phyloP scores from a whole-genome alignment of 2,329 filamentous ascomycete species.

The Grosmannia clavigera region DNA sequence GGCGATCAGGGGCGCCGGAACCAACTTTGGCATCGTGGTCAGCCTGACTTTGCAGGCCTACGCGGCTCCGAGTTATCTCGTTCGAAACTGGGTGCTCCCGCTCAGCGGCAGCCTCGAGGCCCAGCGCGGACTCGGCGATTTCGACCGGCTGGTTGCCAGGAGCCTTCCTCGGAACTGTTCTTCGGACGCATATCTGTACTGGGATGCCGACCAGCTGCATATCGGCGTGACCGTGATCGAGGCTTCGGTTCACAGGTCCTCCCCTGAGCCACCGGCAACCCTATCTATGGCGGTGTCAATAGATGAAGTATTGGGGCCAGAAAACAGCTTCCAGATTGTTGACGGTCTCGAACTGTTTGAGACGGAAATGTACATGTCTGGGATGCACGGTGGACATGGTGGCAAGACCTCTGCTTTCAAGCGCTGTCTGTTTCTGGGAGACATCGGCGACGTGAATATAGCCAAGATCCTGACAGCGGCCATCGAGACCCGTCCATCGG shows the following conservation, averaged over 20 bases:
- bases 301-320: background rate
- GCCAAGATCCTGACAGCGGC: slow-evolving; percentile 28
- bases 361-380: slow-evolving; percentile 46
- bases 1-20: slow-evolving; percentile 27
- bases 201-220: slow-evolving; percentile 28
- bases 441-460: slow-evolving; percentile 25
- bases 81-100: slow-evolving; percentile 28
- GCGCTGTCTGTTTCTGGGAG: slow-evolving; percentile 47
- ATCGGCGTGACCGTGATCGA: slow-evolving; percentile 41
- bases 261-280: too few species aligned
- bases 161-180: slow-evolving; percentile 31
- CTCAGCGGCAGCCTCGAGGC: slow-evolving; percentile 21
- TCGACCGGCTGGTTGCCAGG: slow-evolving; percentile 26
- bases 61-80: slow-evolving; percentile 25
- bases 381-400: slow-evolving; percentile 46
- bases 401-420: slow-evolving; percentile 54
- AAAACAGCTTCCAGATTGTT: slow-evolving; percentile 16
- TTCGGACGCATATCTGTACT: slow-evolving; percentile 44
- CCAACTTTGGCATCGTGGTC: slow-evolving; percentile 30
- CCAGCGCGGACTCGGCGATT: slow-evolving; percentile 22
- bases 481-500: slow-evolving; percentile 33
- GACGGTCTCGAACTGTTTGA: slow-evolving; percentile 42
- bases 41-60: slow-evolving; percentile 17
- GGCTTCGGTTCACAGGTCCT: slow-evolving; percentile 12
- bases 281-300: too few species aligned